These are phyloP conservation scores for Asterochloris erici DNA, from an alignment of 139 green algal species.

Conservation along the genomic window DNA sequence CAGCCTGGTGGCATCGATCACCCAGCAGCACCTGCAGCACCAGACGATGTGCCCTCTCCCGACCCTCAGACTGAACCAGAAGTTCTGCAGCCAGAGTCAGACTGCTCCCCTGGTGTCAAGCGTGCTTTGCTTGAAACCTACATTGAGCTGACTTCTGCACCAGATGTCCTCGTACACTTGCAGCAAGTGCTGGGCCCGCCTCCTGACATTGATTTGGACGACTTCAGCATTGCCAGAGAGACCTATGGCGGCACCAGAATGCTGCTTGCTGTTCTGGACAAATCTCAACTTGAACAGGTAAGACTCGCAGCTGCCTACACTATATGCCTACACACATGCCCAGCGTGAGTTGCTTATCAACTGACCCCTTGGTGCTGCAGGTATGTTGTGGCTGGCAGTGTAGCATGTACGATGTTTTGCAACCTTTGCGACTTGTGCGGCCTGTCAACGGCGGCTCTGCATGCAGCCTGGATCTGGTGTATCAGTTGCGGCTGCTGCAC, in stretches of 20 bases:
- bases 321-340: too few species aligned
- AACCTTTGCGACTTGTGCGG: background rate
- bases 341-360: too few species aligned
- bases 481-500: background rate
- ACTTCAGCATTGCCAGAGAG: conserved; percentile 27
- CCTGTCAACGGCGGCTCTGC: background rate
- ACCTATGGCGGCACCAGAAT: conserved; percentile 40
- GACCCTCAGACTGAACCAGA: too few species aligned
- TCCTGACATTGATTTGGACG: background rate
- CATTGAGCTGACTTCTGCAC: conserved; percentile 31
- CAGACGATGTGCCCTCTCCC: too few species aligned
- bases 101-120: conserved; percentile 10
- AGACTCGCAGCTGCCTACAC: background rate
- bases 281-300: conserved; percentile 30
- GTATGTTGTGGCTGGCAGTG: conserved; percentile 34
- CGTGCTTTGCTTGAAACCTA: conserved; percentile 37
- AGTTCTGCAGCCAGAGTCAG: background rate
- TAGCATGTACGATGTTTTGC: conserved; percentile 31
- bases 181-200: conserved; percentile 20
- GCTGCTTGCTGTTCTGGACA: conserved; percentile 37
- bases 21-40: too few species aligned
- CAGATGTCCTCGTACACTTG: conserved; percentile 36
- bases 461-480: background rate
- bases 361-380: background rate
- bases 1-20: too few species aligned